Evolutionary conservation across 805 yeast species (phyloP).

Genomic region (Starmera quercuum): DNA sequence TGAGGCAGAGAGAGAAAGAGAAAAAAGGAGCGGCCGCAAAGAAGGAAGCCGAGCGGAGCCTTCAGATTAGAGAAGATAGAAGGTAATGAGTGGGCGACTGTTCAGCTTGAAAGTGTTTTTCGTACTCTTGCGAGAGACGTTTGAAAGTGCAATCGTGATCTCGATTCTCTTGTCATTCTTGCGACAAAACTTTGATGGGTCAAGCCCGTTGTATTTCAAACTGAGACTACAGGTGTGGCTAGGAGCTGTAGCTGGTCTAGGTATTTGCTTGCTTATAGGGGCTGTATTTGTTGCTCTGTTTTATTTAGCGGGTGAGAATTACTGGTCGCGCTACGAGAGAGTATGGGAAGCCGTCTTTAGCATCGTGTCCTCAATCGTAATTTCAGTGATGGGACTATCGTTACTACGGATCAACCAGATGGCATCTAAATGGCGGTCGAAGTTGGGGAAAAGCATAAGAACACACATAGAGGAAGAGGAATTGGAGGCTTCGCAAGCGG

Average conservation of each 20-base stretch:
- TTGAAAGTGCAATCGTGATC: conserved; percentile 88
- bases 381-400: conserved; percentile 82
- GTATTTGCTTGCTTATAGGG: conserved; percentile 67
- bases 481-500: conserved; percentile 8
- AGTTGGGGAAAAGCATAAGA: conserved; percentile 58
- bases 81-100: too few relatives aligned
- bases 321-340: conserved; percentile 83
- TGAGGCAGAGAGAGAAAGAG: too few relatives aligned
- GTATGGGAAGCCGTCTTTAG: conserved; percentile 88
- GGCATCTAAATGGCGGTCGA: conserved; percentile 75
- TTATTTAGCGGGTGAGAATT: conserved; percentile 71
- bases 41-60: too few relatives aligned
- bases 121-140: conserved; percentile 84
- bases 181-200: conserved; percentile 62
- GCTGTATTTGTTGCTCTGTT: conserved; percentile 64
- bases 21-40: too few relatives aligned
- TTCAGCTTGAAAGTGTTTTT: conserved; percentile 60
- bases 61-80: too few relatives aligned
- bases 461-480: conserved; percentile 12
- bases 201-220: conserved; percentile 25
- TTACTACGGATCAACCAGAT: conserved; percentile 74
- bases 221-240: conserved; percentile 70
- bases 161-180: conserved; percentile 88
- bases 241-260: conserved; percentile 71
- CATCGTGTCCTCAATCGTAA: conserved; percentile 67